phyloP scores from a whole-genome alignment of 2,329 filamentous ascomycete genomes.

The Bipolaris zeicola region DNA sequence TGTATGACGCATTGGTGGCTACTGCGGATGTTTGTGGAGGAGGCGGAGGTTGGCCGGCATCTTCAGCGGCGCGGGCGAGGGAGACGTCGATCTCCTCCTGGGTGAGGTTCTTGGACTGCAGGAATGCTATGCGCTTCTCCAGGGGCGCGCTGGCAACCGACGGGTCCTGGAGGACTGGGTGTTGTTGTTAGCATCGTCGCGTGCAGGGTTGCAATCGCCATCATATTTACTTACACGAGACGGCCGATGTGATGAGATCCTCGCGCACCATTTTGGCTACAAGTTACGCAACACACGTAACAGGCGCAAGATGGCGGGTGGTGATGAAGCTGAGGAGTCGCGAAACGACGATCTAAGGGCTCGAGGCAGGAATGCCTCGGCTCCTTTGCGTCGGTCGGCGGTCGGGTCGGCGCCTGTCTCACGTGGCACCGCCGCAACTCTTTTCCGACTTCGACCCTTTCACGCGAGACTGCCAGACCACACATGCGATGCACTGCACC shows the following conservation, averaged over 20 bases:
- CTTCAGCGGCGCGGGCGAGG: slow-evolving; percentile 74
- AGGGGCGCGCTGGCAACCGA: slow-evolving; percentile 87
- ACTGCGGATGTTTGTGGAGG: slow-evolving; percentile 53
- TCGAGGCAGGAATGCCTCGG: slow-evolving; percentile 25
- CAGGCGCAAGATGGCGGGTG: slow-evolving; percentile 17
- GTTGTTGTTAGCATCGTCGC: slow-evolving; percentile 22
- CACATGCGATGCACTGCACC: background rate
- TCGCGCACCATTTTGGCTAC: slow-evolving; percentile 81
- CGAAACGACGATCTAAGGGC: slow-evolving; percentile 19
- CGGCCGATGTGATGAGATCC: slow-evolving; percentile 84
- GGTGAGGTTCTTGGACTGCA: slow-evolving; percentile 95
- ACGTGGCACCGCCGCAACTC: slow-evolving; percentile 13
- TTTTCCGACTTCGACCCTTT: slow-evolving; percentile 11
- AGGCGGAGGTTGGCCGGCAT: slow-evolving; percentile 52
- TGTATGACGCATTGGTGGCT: slow-evolving; percentile 50
- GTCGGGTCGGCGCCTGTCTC: slow-evolving; percentile 15
- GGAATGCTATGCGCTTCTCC: slow-evolving; percentile 89
- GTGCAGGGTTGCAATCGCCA: slow-evolving; percentile 2
- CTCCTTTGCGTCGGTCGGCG: slow-evolving; percentile 13
- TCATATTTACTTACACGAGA: slow-evolving; percentile 55
- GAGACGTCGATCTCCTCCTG: slow-evolving; percentile 92
- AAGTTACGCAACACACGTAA: slow-evolving; percentile 21
- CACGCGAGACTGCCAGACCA: slow-evolving; percentile 3
- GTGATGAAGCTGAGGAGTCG: slow-evolving; percentile 19
- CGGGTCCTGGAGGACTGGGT: slow-evolving; percentile 86